Percentiles rank a stretch among this genome's conserved stretches.
Conservation (phyloP, 2,329 filamentous ascomycete species). For the Nemania abortiva region DNA sequence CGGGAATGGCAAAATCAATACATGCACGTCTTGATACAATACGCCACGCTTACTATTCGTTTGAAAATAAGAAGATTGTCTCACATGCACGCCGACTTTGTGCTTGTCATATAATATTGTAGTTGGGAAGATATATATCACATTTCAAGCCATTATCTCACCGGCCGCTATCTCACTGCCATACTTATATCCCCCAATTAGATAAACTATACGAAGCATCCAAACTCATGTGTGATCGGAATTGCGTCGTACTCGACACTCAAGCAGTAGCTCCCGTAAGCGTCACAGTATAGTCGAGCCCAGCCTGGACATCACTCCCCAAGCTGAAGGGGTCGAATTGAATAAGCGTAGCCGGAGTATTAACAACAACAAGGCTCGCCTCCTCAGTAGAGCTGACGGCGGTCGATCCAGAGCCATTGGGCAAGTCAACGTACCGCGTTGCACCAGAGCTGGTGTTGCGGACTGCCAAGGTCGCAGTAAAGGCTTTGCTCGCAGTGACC, state of each 20-base stretch:
- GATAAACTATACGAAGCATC: neutral
- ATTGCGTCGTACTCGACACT: neutral
- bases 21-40: too few relatives aligned
- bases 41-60: too few relatives aligned
- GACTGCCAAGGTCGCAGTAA: conserved; percentile 58
- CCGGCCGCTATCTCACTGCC: too few relatives aligned
- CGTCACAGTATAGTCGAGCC: conserved; percentile 54
- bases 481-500: conserved; percentile 50
- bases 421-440: conserved; percentile 55
- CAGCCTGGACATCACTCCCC: conserved; percentile 53
- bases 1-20: too few relatives aligned
- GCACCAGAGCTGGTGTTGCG: conserved; percentile 46
- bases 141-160: too few relatives aligned
- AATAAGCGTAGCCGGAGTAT: conserved; percentile 59
- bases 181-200: neutral
- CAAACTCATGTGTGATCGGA: neutral
- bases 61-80: too few relatives aligned
- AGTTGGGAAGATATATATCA: too few relatives aligned
- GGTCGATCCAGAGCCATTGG: conserved; percentile 52
- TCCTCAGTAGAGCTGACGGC: conserved; percentile 56
- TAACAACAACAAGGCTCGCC: conserved; percentile 60
- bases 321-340: conserved; percentile 60
- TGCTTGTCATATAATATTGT: too few relatives aligned
- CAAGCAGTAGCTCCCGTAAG: conserved; percentile 44
- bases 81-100: too few relatives aligned